These are phyloP conservation scores for Apiospora marii DNA, from an alignment of 2,329 filamentous ascomycete species.

Conservation along the genomic window DNA sequence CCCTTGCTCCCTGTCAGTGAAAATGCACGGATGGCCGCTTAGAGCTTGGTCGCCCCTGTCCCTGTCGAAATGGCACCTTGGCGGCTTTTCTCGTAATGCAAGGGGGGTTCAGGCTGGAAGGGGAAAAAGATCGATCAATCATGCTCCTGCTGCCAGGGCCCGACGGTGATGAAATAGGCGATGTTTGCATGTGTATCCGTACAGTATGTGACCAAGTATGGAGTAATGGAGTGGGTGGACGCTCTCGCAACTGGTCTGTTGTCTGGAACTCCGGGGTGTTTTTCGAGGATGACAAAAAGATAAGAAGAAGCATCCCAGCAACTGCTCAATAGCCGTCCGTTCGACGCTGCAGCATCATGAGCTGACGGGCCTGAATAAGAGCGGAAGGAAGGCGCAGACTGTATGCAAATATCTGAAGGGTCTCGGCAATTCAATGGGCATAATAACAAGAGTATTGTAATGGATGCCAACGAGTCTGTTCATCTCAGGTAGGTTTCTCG, in stretches of 20 bases:
- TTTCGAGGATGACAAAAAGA: not conserved
- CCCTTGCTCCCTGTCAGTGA: not conserved
- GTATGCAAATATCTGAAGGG: not conserved
- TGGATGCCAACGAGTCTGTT: not conserved
- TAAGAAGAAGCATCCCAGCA: conserved; percentile 2
- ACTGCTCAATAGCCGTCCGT: not conserved
- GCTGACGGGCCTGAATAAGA: not conserved
- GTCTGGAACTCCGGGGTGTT: conserved; percentile 16
- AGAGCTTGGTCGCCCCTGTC: conserved; percentile 9
- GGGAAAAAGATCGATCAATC: conserved; percentile 22
- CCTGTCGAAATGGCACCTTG: conserved; percentile 16
- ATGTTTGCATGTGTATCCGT: not conserved
- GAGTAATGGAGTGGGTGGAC: conserved; percentile 2
- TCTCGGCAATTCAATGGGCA: not conserved
- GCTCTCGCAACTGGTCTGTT: not conserved
- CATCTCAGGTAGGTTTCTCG: not conserved
- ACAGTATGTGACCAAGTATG: conserved; percentile 6
- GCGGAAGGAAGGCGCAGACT: not conserved
- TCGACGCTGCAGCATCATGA: not conserved
- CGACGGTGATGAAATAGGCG: not conserved
- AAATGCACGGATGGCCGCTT: conserved; percentile 20
- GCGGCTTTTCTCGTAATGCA: conserved; percentile 25
- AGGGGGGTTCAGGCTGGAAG: not conserved
- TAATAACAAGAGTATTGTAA: not conserved
- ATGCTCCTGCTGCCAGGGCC: not conserved